phyloP scores from a whole-genome alignment of 2,329 filamentous ascomycete species.

The Calonectria naviculata region DNA sequence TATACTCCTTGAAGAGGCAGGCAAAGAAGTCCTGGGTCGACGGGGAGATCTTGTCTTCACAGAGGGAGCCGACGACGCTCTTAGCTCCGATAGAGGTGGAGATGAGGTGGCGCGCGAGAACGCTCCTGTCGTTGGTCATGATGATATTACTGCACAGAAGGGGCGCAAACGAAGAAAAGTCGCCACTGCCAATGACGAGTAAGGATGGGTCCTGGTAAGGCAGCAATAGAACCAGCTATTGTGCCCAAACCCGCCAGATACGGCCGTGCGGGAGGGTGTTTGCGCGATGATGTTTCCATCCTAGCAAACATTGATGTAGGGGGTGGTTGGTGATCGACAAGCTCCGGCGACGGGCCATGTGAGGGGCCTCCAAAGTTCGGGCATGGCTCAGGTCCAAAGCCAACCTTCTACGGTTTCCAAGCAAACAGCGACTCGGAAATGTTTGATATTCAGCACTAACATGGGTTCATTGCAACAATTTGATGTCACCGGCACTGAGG shows the following conservation, averaged over 20 bases:
- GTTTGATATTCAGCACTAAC: constrained; percentile 1
- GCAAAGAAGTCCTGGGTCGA: constrained; percentile 68
- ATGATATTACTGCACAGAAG: constrained; percentile 35
- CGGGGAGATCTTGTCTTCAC: constrained; percentile 79
- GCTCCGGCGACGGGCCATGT: constrained; percentile 10
- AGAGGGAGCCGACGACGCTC: constrained; percentile 57
- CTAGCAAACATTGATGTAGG: constrained; percentile 18
- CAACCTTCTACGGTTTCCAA: not conserved
- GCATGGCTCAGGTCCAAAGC: not conserved
- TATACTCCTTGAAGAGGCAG: constrained; percentile 79
- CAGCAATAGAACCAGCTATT: constrained; percentile 5
- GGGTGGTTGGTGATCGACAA: constrained; percentile 24
- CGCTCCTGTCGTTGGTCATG: constrained; percentile 36
- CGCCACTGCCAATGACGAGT: constrained; percentile 29
- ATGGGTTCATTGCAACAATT: not conserved
- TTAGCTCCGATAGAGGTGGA: constrained; percentile 9
- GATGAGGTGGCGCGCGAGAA: constrained; percentile 31
- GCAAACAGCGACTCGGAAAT: not conserved
- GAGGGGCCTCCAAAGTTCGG: constrained; percentile 13
- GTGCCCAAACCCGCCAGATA: constrained; percentile 8
- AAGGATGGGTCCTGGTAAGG: constrained; percentile 1
- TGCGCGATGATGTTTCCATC: not conserved
- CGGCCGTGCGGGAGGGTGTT: not conserved
- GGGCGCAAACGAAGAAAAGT: constrained; percentile 48
- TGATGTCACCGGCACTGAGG: not conserved